phyloP scores from a whole-genome alignment of 1,284 basidiomycete species.

The Trichosporon ovoides region DNA sequence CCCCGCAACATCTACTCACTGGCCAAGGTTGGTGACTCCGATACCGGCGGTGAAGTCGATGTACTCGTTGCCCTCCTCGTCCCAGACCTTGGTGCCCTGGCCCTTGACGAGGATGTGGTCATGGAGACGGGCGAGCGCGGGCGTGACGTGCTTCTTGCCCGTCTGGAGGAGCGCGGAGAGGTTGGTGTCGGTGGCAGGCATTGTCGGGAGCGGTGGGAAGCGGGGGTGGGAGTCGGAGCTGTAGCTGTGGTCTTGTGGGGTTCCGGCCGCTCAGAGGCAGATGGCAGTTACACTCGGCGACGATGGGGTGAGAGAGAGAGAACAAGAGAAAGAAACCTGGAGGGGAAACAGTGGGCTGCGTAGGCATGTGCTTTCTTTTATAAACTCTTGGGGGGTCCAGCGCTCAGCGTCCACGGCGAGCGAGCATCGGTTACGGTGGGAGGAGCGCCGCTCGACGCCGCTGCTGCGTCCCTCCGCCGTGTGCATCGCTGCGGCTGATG shows the following conservation, averaged over 20 bases:
- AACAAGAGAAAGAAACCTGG: too few relatives aligned
- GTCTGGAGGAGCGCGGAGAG: slow-evolving; percentile 23
- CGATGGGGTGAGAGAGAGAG: too few relatives aligned
- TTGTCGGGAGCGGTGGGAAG: neutral
- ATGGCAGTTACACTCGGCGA: too few relatives aligned
- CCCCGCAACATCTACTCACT: slow-evolving; percentile 7
- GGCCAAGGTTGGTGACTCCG: slow-evolving; percentile 50
- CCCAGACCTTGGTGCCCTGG: slow-evolving; percentile 64
- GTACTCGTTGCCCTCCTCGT: slow-evolving; percentile 60
- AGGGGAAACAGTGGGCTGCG: too few relatives aligned
- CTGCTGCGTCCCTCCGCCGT: too few relatives aligned
- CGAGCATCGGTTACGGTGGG: too few relatives aligned
- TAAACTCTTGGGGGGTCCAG: too few relatives aligned
- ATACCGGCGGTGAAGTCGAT: slow-evolving; percentile 84
- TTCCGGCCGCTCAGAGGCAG: too few relatives aligned
- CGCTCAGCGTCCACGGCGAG: too few relatives aligned
- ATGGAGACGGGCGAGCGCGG: slow-evolving; percentile 32
- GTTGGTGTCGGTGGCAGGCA: slow-evolving; percentile 23
- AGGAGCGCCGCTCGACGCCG: too few relatives aligned
- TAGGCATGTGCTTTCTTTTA: too few relatives aligned
- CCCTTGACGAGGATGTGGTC: slow-evolving; percentile 69
- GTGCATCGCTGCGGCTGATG: too few relatives aligned
- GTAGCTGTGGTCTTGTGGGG: neutral
- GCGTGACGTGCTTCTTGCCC: slow-evolving; percentile 31
- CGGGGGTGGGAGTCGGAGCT: neutral